phyloP scores from a whole-genome alignment of 192 early-diverging fungal genomes.

The Coemansia sp. region DNA sequence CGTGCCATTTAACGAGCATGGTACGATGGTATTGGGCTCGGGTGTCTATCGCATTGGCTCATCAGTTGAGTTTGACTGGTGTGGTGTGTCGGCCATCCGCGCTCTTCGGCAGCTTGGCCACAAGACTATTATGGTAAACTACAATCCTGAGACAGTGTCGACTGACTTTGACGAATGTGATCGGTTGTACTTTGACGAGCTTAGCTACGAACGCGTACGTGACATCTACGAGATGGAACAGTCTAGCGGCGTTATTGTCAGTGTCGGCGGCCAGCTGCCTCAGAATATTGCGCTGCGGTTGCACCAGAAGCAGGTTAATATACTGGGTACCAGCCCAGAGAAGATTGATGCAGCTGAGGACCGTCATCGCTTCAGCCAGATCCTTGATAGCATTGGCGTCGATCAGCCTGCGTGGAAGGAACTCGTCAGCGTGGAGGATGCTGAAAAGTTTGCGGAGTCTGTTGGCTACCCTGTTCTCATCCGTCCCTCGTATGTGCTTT shows the following conservation, averaged over 20 bases:
- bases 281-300: conserved; percentile 94
- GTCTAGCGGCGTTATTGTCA: conserved; percentile 82
- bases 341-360: conserved; percentile 94
- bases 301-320: conserved; percentile 70
- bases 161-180: conserved; percentile 99
- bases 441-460: conserved; percentile 75
- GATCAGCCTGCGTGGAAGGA: conserved; percentile 98
- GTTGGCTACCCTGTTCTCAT: conserved; percentile 94
- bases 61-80: conserved; percentile 98
- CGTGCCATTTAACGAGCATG: conserved; percentile 81
- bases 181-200: conserved; percentile 97
- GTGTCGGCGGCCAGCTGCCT: conserved; percentile 93
- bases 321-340: conserved; percentile 86
- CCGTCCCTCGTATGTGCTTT: conserved; percentile 94
- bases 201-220: conserved; percentile 89
- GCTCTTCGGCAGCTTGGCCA: conserved; percentile 75
- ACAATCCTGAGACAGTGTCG: conserved; percentile 98
- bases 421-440: conserved; percentile 78
- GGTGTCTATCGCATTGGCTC: conserved; percentile 98
- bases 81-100: conserved; percentile 77
- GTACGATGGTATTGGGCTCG: conserved; percentile 94
- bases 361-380: conserved; percentile 91
- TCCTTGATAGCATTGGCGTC: conserved; percentile 87
- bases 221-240: conserved; percentile 92
- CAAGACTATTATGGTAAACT: conserved; percentile 96